These are phyloP conservation scores for Tagetes patula DNA, from an alignment of 129 eudicot species.

Conservation along the genomic window DNA sequence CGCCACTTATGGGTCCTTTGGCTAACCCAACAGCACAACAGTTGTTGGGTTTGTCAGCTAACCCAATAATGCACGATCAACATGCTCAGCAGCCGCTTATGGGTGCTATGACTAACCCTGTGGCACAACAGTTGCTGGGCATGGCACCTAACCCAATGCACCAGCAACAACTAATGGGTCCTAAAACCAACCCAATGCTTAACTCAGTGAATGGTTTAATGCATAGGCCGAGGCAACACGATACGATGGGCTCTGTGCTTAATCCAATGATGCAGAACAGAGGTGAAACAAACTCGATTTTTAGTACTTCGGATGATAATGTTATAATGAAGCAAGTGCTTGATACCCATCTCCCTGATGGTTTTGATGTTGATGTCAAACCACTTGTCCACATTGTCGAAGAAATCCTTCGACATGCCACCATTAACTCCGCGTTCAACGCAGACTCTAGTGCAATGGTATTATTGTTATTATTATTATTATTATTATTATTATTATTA, in stretches of 20 bases:
- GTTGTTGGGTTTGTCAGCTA: too few relatives aligned
- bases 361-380: conserved; percentile 48
- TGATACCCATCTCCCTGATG: conserved; percentile 58
- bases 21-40: background rate
- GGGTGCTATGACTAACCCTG: conserved; percentile 36
- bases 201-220: conserved; percentile 18
- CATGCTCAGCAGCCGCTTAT: conserved; percentile 26
- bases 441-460: conserved; percentile 29
- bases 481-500: too few relatives aligned
- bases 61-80: too few relatives aligned
- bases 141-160: conserved; percentile 30
- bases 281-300: conserved; percentile 44
- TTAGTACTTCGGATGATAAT: conserved; percentile 55
- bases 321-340: conserved; percentile 57
- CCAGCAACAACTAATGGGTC: conserved; percentile 33
- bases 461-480: background rate
- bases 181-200: conserved; percentile 32
- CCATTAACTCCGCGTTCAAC: conserved; percentile 8
- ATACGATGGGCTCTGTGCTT: conserved; percentile 20
- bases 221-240: conserved; percentile 32
- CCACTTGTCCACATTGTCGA: conserved; percentile 53
- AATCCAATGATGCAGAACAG: conserved; percentile 32
- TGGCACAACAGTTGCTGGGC: conserved; percentile 32
- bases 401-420: conserved; percentile 48
- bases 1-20: background rate